Percentiles rank a stretch among this genome's conserved stretches.
Evolutionary conservation across 768 basidiomycete species (phyloP).

Genomic region (Glaciozyma antarctica): DNA sequence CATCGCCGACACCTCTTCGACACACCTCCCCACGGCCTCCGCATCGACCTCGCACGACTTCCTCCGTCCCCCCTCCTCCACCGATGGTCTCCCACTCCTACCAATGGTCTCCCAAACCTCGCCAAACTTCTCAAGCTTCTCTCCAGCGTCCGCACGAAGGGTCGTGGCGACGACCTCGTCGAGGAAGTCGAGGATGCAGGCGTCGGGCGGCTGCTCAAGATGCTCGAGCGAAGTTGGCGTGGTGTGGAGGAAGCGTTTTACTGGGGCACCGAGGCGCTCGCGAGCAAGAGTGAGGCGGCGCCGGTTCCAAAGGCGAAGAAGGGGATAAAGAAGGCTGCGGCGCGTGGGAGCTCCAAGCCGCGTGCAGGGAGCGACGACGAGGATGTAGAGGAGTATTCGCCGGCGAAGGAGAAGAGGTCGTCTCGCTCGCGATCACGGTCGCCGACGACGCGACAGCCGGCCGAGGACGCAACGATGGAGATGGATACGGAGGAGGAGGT

Average conservation of each 20-base stretch:
- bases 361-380: too few species aligned
- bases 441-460: constrained; percentile 30
- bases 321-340: not conserved
- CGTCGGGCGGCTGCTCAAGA: constrained; percentile 59
- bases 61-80: constrained; percentile 52
- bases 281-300: not conserved
- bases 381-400: too few species aligned
- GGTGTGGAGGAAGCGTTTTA: constrained; percentile 67
- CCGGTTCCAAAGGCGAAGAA: not conserved
- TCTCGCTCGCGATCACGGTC: constrained; percentile 40
- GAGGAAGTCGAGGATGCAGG: constrained; percentile 57
- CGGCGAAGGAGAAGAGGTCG: constrained; percentile 1
- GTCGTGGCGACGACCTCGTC: constrained; percentile 39
- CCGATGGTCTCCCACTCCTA: constrained; percentile 49
- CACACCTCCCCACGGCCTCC: constrained; percentile 48
- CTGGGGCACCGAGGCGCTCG: constrained; percentile 44
- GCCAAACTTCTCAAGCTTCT: constrained; percentile 64
- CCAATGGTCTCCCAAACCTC: constrained; percentile 49
- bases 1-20: constrained; percentile 41
- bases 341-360: too few species aligned
- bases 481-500: constrained; percentile 21
- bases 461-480: constrained; percentile 32
- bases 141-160: constrained; percentile 37
- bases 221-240: constrained; percentile 68
- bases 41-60: constrained; percentile 43